Conservation (phyloP, 2,329 filamentous ascomycete species). For the Xylaria multiplex region DNA sequence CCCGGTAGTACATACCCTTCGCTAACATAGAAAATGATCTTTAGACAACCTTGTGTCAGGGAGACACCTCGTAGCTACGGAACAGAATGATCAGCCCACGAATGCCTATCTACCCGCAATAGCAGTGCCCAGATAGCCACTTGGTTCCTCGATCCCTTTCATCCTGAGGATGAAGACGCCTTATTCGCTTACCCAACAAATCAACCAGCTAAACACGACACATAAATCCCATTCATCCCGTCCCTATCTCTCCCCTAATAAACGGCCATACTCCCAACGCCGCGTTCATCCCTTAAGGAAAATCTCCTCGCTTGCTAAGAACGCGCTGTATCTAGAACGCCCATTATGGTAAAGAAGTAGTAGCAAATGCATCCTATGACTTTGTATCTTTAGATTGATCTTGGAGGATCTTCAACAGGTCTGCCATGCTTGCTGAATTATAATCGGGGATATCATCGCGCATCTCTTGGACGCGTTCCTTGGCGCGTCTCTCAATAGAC, state of each 20-base stretch:
- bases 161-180: neutral
- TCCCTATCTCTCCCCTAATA: neutral
- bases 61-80: neutral
- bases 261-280: neutral
- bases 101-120: neutral
- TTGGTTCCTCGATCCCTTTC: no score
- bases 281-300: no score
- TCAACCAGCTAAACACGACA: neutral
- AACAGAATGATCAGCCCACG: neutral
- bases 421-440: no score
- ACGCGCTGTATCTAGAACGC: no score
- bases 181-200: neutral
- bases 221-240: neutral
- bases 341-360: no score
- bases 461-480: constrained; percentile 12
- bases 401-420: no score
- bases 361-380: no score
- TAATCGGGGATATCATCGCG: constrained; percentile 18
- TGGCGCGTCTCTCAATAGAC: constrained; percentile 9
- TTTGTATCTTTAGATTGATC: no score
- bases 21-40: neutral
- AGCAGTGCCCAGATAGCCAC: neutral
- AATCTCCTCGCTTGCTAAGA: no score
- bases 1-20: no score
- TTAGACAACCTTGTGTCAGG: neutral